phyloP scores from a whole-genome alignment of 805 yeast species.

The Metschnikowia proteae region DNA sequence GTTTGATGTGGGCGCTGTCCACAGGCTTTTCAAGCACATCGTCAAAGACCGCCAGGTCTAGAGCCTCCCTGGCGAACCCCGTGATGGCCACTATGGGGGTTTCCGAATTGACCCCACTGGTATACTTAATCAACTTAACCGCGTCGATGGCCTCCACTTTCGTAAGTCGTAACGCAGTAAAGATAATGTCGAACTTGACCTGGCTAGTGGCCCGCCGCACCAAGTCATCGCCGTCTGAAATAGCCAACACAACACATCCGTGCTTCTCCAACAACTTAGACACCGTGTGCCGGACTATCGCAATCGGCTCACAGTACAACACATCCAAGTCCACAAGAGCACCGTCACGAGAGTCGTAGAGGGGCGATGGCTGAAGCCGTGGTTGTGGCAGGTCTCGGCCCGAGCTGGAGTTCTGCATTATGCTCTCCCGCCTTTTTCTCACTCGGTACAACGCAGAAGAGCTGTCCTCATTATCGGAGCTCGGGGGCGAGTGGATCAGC shows the following conservation, averaged over 20 bases:
- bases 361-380: slow-evolving; percentile 7
- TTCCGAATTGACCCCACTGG: slow-evolving; percentile 69
- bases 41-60: slow-evolving; percentile 51
- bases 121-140: slow-evolving; percentile 67
- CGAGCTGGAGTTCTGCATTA: slow-evolving; percentile 27
- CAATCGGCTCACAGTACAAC: slow-evolving; percentile 81
- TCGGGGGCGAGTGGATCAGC: slow-evolving; percentile 45
- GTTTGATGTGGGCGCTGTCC: slow-evolving; percentile 15
- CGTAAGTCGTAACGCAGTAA: slow-evolving; percentile 68
- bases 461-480: slow-evolving; percentile 65
- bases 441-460: slow-evolving; percentile 50
- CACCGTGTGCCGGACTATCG: slow-evolving; percentile 69
- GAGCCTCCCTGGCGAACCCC: slow-evolving; percentile 66
- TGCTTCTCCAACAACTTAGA: slow-evolving; percentile 58
- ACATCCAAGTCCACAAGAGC: slow-evolving; percentile 51
- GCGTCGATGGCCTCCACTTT: slow-evolving; percentile 72
- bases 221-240: slow-evolving; percentile 77
- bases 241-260: slow-evolving; percentile 79
- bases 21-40: slow-evolving; percentile 74
- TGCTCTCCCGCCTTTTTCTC: slow-evolving; percentile 51
- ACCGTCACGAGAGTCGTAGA: neutral
- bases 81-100: slow-evolving; percentile 80
- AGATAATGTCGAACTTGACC: slow-evolving; percentile 77
- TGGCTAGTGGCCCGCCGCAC: slow-evolving; percentile 78
- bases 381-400: slow-evolving; percentile 13